Evolutionary conservation across 352 stramenopile species (phyloP).

Genomic region (Thraustotheca clavata): DNA sequence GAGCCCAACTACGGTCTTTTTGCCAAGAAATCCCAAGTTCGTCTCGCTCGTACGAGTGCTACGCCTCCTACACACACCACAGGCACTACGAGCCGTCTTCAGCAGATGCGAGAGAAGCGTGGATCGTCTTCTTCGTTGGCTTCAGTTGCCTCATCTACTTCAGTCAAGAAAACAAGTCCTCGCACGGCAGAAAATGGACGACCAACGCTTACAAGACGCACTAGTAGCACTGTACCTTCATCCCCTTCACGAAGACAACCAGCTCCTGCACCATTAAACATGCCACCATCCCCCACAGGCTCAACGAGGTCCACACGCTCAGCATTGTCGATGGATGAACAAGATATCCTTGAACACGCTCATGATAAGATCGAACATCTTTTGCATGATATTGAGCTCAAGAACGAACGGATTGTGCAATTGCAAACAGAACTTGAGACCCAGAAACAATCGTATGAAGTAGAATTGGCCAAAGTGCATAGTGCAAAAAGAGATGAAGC

Average conservation of each 20-base stretch:
- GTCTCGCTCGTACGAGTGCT: conserved; percentile 18
- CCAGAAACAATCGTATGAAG: background rate
- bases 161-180: background rate
- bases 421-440: background rate
- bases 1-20: conserved; percentile 65
- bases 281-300: background rate
- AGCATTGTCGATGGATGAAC: background rate
- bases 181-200: background rate
- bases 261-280: background rate
- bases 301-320: background rate
- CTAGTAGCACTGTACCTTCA: background rate
- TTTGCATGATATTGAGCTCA: background rate
- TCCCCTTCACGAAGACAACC: background rate
- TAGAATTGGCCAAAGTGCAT: background rate
- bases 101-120: conserved; percentile 6
- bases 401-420: conserved; percentile 1
- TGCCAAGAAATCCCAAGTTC: conserved; percentile 43
- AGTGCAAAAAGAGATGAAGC: background rate
- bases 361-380: conserved; percentile 15
- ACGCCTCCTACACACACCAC: conserved; percentile 3
- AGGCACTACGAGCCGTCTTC: conserved; percentile 9
- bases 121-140: background rate
- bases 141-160: background rate
- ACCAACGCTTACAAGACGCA: background rate
- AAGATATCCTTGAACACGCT: background rate